phyloP scores from a whole-genome alignment of 805 yeast genomes.

The Candida anglica region DNA sequence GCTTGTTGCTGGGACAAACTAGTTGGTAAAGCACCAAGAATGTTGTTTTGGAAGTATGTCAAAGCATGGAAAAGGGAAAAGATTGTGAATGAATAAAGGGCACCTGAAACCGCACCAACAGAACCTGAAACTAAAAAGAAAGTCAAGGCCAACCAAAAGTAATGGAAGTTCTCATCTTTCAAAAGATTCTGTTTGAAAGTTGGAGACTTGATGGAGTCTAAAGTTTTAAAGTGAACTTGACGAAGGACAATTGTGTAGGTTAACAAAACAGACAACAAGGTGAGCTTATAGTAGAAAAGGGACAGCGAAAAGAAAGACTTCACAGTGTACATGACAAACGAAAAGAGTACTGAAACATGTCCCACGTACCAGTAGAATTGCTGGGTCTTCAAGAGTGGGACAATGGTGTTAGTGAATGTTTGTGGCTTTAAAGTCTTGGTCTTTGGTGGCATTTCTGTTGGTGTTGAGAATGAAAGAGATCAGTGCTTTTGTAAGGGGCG shows the following conservation, averaged over 20 bases:
- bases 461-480: neutral
- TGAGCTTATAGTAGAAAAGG: conserved; percentile 21
- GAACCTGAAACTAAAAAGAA: conserved; percentile 25
- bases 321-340: conserved; percentile 34
- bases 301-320: conserved; percentile 38
- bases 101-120: conserved; percentile 36
- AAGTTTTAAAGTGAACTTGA: conserved; percentile 49
- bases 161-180: conserved; percentile 41
- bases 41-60: conserved; percentile 34
- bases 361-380: conserved; percentile 73
- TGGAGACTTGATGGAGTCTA: conserved; percentile 12
- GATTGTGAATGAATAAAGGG: conserved; percentile 30
- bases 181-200: conserved; percentile 14
- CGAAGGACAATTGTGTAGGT: conserved; percentile 62
- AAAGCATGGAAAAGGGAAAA: conserved; percentile 35
- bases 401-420: conserved; percentile 5
- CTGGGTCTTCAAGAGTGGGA: conserved; percentile 32
- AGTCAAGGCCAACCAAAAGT: conserved; percentile 27
- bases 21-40: conserved; percentile 32
- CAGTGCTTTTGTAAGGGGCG: no score
- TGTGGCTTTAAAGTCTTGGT: conserved; percentile 1
- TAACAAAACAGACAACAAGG: conserved; percentile 49
- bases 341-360: conserved; percentile 47
- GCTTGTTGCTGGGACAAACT: conserved; percentile 22
- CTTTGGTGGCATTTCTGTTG: conserved; percentile 1